Percentiles rank a stretch among this genome's conserved stretches.
Evolutionary conservation across 1,284 basidiomycete species (phyloP).

Genomic region (Tilletia indica): DNA sequence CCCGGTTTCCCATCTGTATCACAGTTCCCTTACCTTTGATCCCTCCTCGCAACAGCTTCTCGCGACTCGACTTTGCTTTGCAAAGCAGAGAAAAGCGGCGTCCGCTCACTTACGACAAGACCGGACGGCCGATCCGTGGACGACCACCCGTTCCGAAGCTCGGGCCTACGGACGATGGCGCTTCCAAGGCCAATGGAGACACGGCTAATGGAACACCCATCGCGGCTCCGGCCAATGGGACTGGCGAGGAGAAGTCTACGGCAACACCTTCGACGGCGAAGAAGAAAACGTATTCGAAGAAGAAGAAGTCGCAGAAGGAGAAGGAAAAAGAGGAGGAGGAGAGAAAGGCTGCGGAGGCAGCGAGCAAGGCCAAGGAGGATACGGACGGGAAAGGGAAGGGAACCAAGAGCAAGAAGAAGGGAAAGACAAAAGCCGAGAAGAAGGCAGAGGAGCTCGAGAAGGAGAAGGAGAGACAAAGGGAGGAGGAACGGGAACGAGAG

Average conservation of each 20-base stretch:
- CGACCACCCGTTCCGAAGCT: too few relatives aligned
- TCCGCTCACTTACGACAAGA: background rate
- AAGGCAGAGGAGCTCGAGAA: conserved; percentile 20
- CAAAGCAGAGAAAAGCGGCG: background rate
- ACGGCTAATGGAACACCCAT: conserved; percentile 25
- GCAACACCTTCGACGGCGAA: conserved; percentile 20
- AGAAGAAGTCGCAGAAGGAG: conserved; percentile 40
- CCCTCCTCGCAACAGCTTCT: background rate
- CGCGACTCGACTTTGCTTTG: conserved; percentile 3
- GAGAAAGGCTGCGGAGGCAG: conserved; percentile 20
- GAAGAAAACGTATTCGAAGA: conserved; percentile 38
- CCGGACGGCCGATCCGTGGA: background rate
- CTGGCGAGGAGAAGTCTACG: conserved; percentile 23
- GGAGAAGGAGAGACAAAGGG: conserved; percentile 26
- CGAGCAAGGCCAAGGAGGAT: conserved; percentile 30
- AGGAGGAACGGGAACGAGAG: conserved; percentile 31
- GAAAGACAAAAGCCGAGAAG: conserved; percentile 34
- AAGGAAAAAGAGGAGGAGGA: conserved; percentile 35
- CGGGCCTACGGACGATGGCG: background rate
- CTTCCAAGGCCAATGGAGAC: conserved; percentile 30
- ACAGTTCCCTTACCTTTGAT: background rate
- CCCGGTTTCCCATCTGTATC: too few relatives aligned
- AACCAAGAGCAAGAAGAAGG: conserved; percentile 30
- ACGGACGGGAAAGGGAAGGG: background rate
- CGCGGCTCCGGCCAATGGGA: conserved; percentile 11